Conservation (phyloP, 306 rosid species). For the Castanea sativa region DNA sequence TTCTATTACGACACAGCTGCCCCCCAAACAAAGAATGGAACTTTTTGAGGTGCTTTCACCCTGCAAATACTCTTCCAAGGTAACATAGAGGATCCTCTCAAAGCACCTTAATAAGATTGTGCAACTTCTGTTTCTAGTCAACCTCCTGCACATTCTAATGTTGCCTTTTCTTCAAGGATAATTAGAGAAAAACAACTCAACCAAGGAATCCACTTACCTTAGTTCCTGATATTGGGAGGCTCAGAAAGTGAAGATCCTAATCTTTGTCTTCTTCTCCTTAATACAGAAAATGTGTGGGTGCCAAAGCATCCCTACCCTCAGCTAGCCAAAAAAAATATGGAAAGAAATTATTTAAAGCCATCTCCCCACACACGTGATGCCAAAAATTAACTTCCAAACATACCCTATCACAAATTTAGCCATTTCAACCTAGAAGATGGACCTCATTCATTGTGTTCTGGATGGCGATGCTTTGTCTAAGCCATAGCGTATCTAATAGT, state of each 20-base stretch:
- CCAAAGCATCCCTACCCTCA: background rate
- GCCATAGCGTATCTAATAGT: background rate
- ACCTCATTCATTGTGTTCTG: background rate
- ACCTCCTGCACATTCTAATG: background rate
- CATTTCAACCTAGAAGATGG: background rate
- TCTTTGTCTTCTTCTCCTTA: background rate
- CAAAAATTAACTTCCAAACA: background rate
- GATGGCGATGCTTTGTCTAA: slow-evolving; percentile 6
- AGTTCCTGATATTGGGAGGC: background rate
- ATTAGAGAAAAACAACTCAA: background rate
- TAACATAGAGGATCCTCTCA: background rate
- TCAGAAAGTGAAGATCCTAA: background rate
- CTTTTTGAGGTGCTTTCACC: background rate
- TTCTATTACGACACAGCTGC: background rate
- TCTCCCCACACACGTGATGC: background rate
- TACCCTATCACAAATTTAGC: background rate
- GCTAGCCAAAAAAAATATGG: background rate
- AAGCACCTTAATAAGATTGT: background rate
- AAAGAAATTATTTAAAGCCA: background rate
- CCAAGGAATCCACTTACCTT: too few relatives aligned
- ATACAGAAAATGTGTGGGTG: background rate
- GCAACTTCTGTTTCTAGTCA: background rate
- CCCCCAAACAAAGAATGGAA: background rate
- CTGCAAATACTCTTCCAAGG: too few relatives aligned
- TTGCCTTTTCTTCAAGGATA: background rate